These are phyloP conservation scores for Lentinus brumalis DNA, from an alignment of 768 basidiomycete species.

Conservation along the genomic window DNA sequence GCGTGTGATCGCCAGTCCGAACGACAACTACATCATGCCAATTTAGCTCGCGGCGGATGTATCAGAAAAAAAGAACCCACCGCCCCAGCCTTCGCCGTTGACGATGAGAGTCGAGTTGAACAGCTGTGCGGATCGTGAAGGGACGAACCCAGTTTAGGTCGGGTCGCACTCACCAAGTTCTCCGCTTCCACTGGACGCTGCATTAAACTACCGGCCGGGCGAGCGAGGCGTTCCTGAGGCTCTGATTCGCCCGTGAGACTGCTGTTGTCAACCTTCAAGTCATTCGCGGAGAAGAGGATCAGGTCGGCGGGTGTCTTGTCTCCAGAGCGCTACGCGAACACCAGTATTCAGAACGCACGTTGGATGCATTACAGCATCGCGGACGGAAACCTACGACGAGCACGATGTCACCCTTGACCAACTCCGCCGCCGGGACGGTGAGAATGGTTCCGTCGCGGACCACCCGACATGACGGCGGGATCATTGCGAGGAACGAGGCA, in stretches of 20 bases:
- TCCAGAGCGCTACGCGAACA: conserved; percentile 51
- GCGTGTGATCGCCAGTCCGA: conserved; percentile 65
- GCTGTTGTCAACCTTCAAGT: conserved; percentile 72
- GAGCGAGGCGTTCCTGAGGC: conserved; percentile 58
- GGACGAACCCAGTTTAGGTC: not conserved
- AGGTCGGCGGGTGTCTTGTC: conserved; percentile 75
- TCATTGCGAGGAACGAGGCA: conserved; percentile 73
- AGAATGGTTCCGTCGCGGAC: conserved; percentile 58
- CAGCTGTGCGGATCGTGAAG: conserved; percentile 38
- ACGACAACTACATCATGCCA: conserved; percentile 50
- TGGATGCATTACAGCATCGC: not conserved
- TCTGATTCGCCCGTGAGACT: conserved; percentile 73
- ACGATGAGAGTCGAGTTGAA: conserved; percentile 72
- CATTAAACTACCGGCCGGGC: conserved; percentile 44
- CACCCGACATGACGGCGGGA: conserved; percentile 67
- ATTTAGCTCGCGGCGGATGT: not conserved
- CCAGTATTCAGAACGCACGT: not conserved
- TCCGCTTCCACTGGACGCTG: conserved; percentile 62
- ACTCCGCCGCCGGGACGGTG: conserved; percentile 58
- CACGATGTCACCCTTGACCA: conserved; percentile 70
- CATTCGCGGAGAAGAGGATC: conserved; percentile 57
- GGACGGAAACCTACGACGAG: conserved; percentile 47
- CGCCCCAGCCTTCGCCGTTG: conserved; percentile 72
- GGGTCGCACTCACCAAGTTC: conserved; percentile 49
- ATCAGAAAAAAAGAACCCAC: conserved; percentile 37